phyloP scores from a whole-genome alignment of 257 asterid genomes.

The Scutellaria minor region DNA sequence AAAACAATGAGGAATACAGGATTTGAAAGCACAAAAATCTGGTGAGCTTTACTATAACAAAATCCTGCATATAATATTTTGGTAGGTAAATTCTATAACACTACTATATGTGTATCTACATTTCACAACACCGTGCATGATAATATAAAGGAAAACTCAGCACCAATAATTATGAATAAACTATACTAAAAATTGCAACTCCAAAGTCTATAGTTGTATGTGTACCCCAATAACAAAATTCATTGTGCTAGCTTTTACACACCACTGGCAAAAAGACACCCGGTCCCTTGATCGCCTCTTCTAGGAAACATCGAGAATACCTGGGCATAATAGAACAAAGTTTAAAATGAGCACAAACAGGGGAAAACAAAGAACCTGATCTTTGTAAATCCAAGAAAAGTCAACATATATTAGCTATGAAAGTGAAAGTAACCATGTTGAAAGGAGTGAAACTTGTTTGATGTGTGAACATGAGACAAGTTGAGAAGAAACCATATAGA shows the following conservation, averaged over 20 bases:
- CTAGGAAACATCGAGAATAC: constrained; percentile 37
- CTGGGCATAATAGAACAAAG: constrained; percentile 41
- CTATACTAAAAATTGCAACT: constrained; percentile 42
- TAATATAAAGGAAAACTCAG: constrained; percentile 38
- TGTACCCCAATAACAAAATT: constrained; percentile 48
- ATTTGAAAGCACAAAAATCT: constrained; percentile 19
- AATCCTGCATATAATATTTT: constrained; percentile 40
- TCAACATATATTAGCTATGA: background rate
- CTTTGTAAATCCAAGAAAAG: background rate
- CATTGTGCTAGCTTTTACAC: constrained; percentile 49
- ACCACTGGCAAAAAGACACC: constrained; percentile 57
- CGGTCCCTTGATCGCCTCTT: constrained; percentile 48
- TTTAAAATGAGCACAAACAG: constrained; percentile 1
- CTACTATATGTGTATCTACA: constrained; percentile 45
- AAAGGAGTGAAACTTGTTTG: too few species aligned
- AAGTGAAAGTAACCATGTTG: background rate
- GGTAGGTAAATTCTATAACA: constrained; percentile 34
- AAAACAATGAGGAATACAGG: background rate
- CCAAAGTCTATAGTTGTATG: constrained; percentile 41
- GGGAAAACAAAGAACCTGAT: background rate
- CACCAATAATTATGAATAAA: constrained; percentile 33
- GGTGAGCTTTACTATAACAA: constrained; percentile 28
- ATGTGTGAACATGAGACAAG: background rate
- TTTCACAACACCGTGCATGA: constrained; percentile 45
- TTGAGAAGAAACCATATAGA: background rate